Base-by-base conservation (phyloP, 768 basidiomycete genomes). In the Auriscalpium vulgare region DNA sequence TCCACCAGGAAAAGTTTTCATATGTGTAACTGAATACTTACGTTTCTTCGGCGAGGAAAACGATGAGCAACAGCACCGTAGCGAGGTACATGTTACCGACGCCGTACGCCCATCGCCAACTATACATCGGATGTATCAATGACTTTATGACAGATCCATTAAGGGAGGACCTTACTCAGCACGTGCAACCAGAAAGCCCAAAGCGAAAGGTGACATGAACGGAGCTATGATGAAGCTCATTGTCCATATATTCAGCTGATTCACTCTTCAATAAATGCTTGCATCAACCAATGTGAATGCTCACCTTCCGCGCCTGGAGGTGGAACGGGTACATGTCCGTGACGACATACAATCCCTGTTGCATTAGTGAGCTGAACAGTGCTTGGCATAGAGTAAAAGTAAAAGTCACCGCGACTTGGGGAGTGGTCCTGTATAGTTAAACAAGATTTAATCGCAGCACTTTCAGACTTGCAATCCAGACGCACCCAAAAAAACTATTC, bases 321-420 rank as follows among this genome's bases (percentile, higher is more conserved):
- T 87, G 85, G 74, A 87, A 86, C 2, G 84, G 84, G 64, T 77
- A 87, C 58, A 86, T 67, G 61, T 85, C 84, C 8, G 78, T 81
- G 45, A 85, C 77, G 10, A 82, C 69, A 62, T 80, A 85, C 1
- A 84, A 71, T 48, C 82, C 82, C 80, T 82, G 23, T 29, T 29
- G 49, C 2, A 49, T 10, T 21, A 21, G 10, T 40, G 23, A 29
- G 23, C 23, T 29, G 2, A 5, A 29, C 23, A 29, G 23, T 5
- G 23, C 23, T 29, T 29, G 23, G 23, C 23, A 29, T 29, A 29
- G 23, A 29, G 23, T 29, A 29, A 29, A 29, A 29, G 23, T 29
- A 5, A 29, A 29, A 29, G 23, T 29, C 23, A 71, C 78, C 21
- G 79, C 81, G 54, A 80, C 82, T 66, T 87, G 85, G 2, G 85